Evolutionary conservation across 768 basidiomycete genomes (phyloP).

Genomic region (Tylopilus plumbeoviolaceoides): DNA sequence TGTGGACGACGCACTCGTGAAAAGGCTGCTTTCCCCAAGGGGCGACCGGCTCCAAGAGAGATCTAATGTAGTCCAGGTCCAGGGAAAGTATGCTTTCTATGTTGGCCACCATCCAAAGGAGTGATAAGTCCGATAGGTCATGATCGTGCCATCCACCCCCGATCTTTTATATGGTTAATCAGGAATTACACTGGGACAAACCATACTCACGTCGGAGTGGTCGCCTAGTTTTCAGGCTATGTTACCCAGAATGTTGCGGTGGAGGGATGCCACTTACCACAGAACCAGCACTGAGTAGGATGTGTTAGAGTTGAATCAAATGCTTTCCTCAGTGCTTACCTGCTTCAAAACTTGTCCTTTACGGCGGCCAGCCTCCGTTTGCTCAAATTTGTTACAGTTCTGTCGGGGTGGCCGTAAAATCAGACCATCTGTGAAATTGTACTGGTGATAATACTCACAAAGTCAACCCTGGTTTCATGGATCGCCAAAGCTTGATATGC

Average conservation of each 20-base stretch:
- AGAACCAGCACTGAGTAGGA: slow-evolving; percentile 60
- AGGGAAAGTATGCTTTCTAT: slow-evolving; percentile 52
- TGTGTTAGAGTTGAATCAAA: slow-evolving; percentile 4
- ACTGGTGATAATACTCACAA: slow-evolving; percentile 40
- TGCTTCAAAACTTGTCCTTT: slow-evolving; percentile 63
- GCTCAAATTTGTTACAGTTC: slow-evolving; percentile 62
- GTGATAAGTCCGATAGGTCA: slow-evolving; percentile 61
- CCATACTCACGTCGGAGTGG: slow-evolving; percentile 20
- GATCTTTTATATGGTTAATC: slow-evolving; percentile 37
- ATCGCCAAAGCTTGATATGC: slow-evolving; percentile 74
- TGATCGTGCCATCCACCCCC: slow-evolving; percentile 68
- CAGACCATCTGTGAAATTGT: background rate
- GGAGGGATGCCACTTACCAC: slow-evolving; percentile 38
- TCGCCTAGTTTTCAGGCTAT: slow-evolving; percentile 24
- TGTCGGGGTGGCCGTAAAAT: slow-evolving; percentile 18
- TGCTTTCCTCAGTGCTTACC: slow-evolving; percentile 32
- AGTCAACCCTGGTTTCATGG: slow-evolving; percentile 63
- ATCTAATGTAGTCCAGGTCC: slow-evolving; percentile 49
- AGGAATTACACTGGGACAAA: background rate
- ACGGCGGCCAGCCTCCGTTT: slow-evolving; percentile 45
- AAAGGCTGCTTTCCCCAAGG: slow-evolving; percentile 60
- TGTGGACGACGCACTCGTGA: slow-evolving; percentile 51
- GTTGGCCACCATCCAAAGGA: slow-evolving; percentile 64
- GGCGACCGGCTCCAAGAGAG: slow-evolving; percentile 47
- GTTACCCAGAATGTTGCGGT: background rate